Evolutionary conservation across 768 basidiomycete species (phyloP).

Genomic region (Boletus sp.): DNA sequence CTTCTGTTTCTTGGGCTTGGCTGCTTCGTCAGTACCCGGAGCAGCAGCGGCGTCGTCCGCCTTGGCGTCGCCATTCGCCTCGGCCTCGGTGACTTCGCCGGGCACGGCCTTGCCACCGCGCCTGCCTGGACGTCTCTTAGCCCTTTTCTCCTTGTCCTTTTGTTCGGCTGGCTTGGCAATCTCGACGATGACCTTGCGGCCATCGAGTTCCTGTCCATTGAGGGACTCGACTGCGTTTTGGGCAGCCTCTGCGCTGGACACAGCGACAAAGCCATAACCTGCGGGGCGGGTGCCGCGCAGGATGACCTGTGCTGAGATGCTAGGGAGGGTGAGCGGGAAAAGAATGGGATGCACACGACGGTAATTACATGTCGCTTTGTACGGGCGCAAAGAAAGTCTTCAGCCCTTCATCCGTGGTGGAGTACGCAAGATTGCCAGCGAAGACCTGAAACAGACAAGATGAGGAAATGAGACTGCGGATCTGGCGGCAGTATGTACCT

Average conservation of each 20-base stretch:
- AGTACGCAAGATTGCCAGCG: constrained; percentile 93
- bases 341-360: constrained; percentile 1
- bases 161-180: constrained; percentile 88
- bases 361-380: constrained; percentile 79
- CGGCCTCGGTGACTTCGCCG: constrained; percentile 87
- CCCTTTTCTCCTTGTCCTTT: constrained; percentile 74
- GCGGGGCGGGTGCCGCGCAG: constrained; percentile 81
- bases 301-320: constrained; percentile 84
- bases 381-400: constrained; percentile 91
- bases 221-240: constrained; percentile 83
- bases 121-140: constrained; percentile 81
- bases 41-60: constrained; percentile 52
- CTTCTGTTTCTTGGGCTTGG: constrained; percentile 77
- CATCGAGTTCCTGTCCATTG: constrained; percentile 86
- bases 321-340: constrained; percentile 32
- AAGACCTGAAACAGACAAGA: constrained; percentile 61
- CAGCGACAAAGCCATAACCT: constrained; percentile 91
- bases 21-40: constrained; percentile 52
- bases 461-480: constrained; percentile 17
- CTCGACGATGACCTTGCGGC: constrained; percentile 87
- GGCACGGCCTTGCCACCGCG: constrained; percentile 85
- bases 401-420: constrained; percentile 92
- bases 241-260: constrained; percentile 77
- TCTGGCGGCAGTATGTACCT: constrained; percentile 45
- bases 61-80: constrained; percentile 76